Base-by-base conservation (phyloP, 1,284 basidiomycete species). In the Irpex lacteus region DNA sequence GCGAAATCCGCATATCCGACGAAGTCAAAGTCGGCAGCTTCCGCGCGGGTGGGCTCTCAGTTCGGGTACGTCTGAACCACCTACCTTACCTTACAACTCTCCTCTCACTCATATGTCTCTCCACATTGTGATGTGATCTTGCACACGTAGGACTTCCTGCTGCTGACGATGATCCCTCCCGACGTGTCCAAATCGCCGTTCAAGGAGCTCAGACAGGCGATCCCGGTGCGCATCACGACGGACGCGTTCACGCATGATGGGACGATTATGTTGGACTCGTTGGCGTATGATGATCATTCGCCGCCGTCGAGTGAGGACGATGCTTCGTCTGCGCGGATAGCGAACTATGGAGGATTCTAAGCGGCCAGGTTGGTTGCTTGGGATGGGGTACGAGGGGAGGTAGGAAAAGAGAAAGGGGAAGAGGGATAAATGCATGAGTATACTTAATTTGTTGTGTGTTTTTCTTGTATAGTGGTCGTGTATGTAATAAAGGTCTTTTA, bases 161-260 rank as follows among this genome's bases (percentile, higher is more conserved):
- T 90, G 26, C 74, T 91, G 18, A 83, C 84, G 0, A 78, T 89
- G 73, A 79, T 77, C 0, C 87, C 89, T 3, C 78, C 81, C 4
- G 85, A 90, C 63, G 78, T 80, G 7, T 70, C 74, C 15, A 85
- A 84, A 68, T 78, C 83, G 2, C 79, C 84, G 0, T 89, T 90
- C 72, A 74, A 71, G 60, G 86, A 88, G 59, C 74, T 90, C 38
- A 82, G 89, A 9, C 79, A 83, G 62, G 79, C 83, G 26, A 76
- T 90, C 15, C 87, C 88, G 9, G 75, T 91, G 32, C 83, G 83
- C n/a, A 75, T 91, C n/a, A 82, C 84, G 4, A 91, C 89, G 2
- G 87, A 91, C 68, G 72, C 80, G 4, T 90, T 83, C 82, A 77
- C 74, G 49, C 70, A 77, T 13, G 54, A 56, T 21, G 54, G 54